phyloP scores from a whole-genome alignment of 1,284 basidiomycete species.

The Pulchroboletus neoregius region DNA sequence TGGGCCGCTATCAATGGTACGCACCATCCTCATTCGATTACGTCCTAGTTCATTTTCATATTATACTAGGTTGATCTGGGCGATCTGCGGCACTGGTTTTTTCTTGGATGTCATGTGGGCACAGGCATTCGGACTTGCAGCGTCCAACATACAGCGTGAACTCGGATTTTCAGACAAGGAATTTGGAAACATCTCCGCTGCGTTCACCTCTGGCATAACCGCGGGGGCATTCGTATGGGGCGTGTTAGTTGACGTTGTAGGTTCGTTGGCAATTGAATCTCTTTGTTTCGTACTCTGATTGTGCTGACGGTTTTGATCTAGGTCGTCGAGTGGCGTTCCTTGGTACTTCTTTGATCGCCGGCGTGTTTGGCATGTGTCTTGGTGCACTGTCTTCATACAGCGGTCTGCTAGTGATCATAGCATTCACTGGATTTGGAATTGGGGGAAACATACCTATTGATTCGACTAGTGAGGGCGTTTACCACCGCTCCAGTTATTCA shows the following conservation, averaged over 20 bases:
- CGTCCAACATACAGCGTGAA: constrained; percentile 13
- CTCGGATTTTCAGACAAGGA: constrained; percentile 19
- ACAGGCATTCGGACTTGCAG: constrained; percentile 1
- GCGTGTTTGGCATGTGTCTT: constrained; percentile 16
- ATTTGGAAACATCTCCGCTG: constrained; percentile 9
- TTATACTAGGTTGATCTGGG: constrained; percentile 21
- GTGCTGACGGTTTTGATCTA: neutral
- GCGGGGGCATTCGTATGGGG: constrained; percentile 17
- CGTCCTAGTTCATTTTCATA: neutral
- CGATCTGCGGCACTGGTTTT: constrained; percentile 14
- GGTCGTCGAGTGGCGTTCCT: constrained; percentile 19
- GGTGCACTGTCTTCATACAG: constrained; percentile 14
- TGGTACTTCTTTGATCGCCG: constrained; percentile 13
- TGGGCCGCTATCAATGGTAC: constrained; percentile 21
- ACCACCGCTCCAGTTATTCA: neutral
- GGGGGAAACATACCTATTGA: constrained; percentile 21
- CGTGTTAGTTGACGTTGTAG: constrained; percentile 15
- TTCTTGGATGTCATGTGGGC: constrained; percentile 15
- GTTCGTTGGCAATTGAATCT: constrained; percentile 6
- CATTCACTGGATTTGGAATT: constrained; percentile 17
- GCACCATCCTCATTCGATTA: neutral
- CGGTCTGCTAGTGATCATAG: constrained; percentile 10
- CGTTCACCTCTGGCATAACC: constrained; percentile 4
- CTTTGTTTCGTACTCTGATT: neutral
- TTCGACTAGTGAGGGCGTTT: constrained; percentile 14